Evolutionary conservation across 1,284 basidiomycete species (phyloP).

Genomic region (Takashimella koratensis): DNA sequence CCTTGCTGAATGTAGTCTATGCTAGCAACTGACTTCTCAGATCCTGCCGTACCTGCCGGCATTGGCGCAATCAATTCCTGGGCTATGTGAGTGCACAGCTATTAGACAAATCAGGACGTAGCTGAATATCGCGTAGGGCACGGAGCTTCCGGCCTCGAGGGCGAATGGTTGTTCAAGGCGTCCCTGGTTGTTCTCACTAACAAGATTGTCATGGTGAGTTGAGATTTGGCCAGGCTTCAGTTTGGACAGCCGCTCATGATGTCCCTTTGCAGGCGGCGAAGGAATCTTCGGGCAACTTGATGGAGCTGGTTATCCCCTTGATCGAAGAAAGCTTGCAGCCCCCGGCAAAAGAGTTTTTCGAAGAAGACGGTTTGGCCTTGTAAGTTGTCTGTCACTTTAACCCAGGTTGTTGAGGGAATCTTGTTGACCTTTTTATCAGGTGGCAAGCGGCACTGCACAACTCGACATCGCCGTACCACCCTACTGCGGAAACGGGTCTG

Average conservation of each 20-base stretch:
- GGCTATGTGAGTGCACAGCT: constrained; percentile 60
- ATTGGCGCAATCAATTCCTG: constrained; percentile 67
- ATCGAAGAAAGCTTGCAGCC: constrained; percentile 69
- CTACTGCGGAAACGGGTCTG: constrained; percentile 50
- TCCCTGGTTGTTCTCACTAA: constrained; percentile 68
- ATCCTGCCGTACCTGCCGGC: constrained; percentile 65
- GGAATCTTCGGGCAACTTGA: constrained; percentile 37
- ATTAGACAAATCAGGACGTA: not conserved
- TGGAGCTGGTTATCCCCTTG: constrained; percentile 63
- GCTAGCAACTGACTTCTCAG: constrained; percentile 50
- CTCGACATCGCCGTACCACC: constrained; percentile 57
- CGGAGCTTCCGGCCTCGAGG: constrained; percentile 50
- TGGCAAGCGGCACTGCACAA: constrained; percentile 74
- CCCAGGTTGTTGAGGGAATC: no score
- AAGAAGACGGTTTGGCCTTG: constrained; percentile 70
- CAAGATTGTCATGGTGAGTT: constrained; percentile 64
- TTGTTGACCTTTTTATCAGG: constrained; percentile 15
- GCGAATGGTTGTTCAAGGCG: constrained; percentile 74
- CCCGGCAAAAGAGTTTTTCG: constrained; percentile 64
- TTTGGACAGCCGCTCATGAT: not conserved
- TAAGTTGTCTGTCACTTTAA: constrained; percentile 15
- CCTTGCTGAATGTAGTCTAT: not conserved
- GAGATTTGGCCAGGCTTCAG: no score
- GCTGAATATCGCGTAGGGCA: constrained; percentile 36
- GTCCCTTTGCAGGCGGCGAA: constrained; percentile 28